A percentile compares a stretch with the other conserved stretches of the same genome.
Conservation (phyloP, 495 filamentous ascomycete genomes). For the Penicillium diatomitis region DNA sequence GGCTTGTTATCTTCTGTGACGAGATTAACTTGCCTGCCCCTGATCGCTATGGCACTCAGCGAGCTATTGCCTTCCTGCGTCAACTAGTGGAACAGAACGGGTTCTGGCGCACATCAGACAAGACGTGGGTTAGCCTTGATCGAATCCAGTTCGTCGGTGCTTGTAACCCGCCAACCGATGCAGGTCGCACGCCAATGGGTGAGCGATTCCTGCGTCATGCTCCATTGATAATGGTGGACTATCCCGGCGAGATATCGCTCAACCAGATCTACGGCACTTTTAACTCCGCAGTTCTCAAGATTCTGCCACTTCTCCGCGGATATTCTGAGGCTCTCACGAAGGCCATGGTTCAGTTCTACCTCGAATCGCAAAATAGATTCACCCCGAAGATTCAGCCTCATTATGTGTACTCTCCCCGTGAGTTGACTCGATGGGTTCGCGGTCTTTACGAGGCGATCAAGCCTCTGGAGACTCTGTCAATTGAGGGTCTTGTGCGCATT, state of each 20-base stretch:
- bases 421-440: slow-evolving; percentile 93
- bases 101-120: slow-evolving; percentile 96
- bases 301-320: slow-evolving; percentile 87
- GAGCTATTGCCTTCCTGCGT: slow-evolving; percentile 91
- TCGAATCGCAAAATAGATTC: slow-evolving; percentile 87
- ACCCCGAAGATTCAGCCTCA: slow-evolving; percentile 95
- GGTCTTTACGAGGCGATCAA: slow-evolving; percentile 95
- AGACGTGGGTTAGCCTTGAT: slow-evolving; percentile 95
- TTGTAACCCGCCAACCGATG: slow-evolving; percentile 98
- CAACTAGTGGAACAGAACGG: slow-evolving; percentile 98
- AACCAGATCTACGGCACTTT: slow-evolving; percentile 98
- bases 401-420: slow-evolving; percentile 98
- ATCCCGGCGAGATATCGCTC: slow-evolving; percentile 89
- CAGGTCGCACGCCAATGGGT: slow-evolving; percentile 89
- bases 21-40: slow-evolving; percentile 99
- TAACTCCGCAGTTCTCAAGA: slow-evolving; percentile 92
- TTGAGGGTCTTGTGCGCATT: slow-evolving; percentile 91
- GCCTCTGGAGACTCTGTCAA: slow-evolving; percentile 73
- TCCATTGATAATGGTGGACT: slow-evolving; percentile 97
- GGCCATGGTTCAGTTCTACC: slow-evolving; percentile 94
- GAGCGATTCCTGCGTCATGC: slow-evolving; percentile 89
- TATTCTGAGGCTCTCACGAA: slow-evolving; percentile 92
- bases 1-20: slow-evolving; percentile 97
- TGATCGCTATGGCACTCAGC: slow-evolving; percentile 94
- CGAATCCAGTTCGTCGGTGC: slow-evolving; percentile 98